Evolutionary conservation across 2,329 filamentous ascomycete genomes (phyloP).

Genomic region (Spiromastix sp.): DNA sequence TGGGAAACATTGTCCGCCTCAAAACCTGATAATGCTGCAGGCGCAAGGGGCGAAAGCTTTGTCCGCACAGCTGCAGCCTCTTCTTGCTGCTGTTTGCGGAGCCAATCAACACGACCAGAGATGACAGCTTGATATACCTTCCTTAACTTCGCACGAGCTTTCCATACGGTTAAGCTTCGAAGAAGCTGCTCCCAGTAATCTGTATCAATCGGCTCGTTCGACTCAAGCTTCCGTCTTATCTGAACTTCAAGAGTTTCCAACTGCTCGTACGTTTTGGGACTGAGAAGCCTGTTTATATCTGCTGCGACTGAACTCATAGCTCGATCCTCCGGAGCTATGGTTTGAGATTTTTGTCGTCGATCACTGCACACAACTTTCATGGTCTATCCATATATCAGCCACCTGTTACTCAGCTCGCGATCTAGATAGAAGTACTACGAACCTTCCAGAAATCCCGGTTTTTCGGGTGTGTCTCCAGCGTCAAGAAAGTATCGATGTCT

Average conservation of each 20-base stretch:
- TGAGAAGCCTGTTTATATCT: conserved; percentile 79
- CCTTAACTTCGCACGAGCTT: conserved; percentile 75
- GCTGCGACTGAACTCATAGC: conserved; percentile 72
- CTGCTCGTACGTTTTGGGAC: conserved; percentile 76
- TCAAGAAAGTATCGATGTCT: conserved; percentile 70
- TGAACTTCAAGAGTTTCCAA: conserved; percentile 79
- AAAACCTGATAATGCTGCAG: conserved; percentile 18
- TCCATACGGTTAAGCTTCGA: conserved; percentile 76
- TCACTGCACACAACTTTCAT: conserved; percentile 77
- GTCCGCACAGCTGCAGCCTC: conserved; percentile 49
- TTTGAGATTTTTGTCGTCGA: conserved; percentile 54
- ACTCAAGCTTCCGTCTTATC: conserved; percentile 74
- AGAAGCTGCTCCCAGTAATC: conserved; percentile 97
- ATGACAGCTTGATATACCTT: conserved; percentile 68
- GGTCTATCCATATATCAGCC: conserved; percentile 40
- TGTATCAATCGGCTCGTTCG: conserved; percentile 84
- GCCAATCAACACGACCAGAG: conserved; percentile 53
- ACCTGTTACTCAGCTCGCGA: no score
- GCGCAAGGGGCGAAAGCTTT: conserved; percentile 43
- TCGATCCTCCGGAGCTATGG: conserved; percentile 54
- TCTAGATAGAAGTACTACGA: no score
- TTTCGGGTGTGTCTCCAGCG: conserved; percentile 64
- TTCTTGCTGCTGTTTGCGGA: conserved; percentile 57
- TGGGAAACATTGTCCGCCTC: conserved; percentile 9
- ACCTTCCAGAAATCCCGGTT: conserved; percentile 84